Evolutionary conservation across 208 protist species (phyloP).

Genomic region (Crithidia expoeki): DNA sequence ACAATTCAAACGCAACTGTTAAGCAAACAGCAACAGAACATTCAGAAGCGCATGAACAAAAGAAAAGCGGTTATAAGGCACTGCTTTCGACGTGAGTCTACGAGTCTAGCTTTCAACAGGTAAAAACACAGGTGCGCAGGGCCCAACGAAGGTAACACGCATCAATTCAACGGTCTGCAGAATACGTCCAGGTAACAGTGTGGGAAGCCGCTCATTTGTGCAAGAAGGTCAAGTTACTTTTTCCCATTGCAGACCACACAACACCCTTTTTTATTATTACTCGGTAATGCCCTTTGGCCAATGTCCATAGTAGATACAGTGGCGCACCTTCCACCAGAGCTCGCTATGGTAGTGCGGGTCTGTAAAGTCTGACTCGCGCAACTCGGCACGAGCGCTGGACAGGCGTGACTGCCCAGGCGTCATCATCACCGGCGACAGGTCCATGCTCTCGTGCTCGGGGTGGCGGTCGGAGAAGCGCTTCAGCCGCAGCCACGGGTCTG

Average conservation of each 20-base stretch:
- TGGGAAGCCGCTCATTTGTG: too few species aligned
- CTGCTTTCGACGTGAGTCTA: too few species aligned
- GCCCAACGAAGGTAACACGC: too few species aligned
- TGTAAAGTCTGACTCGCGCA: conserved; percentile 87
- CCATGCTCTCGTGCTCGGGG: conserved; percentile 82
- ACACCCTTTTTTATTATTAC: too few species aligned
- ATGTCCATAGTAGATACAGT: conserved; percentile 86
- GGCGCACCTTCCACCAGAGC: conserved; percentile 89
- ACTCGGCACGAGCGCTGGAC: conserved; percentile 73
- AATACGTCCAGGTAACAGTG: too few species aligned
- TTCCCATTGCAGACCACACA: not conserved
- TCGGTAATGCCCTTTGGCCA: conserved; percentile 87
- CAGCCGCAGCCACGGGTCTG: conserved; percentile 69
- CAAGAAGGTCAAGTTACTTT: not conserved
- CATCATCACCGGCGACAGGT: conserved; percentile 76
- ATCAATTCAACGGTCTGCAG: too few species aligned
- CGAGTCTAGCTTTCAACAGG: too few species aligned
- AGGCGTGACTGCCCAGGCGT: conserved; percentile 82
- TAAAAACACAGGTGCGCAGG: too few species aligned
- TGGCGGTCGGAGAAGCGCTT: conserved; percentile 86
- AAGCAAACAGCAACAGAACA: too few species aligned
- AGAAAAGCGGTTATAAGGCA: too few species aligned
- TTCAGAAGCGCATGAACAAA: too few species aligned
- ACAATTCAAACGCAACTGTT: too few species aligned
- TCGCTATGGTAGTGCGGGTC: conserved; percentile 90